Base-by-base conservation (phyloP, 306 rosid species). In the Carpinus fangiana region DNA sequence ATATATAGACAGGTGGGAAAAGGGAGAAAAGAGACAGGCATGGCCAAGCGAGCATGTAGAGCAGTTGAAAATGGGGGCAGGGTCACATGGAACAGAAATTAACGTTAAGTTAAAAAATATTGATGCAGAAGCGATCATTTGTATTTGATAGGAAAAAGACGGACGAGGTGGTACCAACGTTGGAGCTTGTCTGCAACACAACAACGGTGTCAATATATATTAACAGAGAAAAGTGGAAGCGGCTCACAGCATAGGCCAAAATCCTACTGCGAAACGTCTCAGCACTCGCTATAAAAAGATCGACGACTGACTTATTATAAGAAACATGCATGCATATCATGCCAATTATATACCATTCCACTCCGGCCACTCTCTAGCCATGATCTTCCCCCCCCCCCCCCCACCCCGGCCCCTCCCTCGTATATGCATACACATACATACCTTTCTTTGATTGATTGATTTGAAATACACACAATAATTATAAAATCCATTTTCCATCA, bases 101-200 rank as follows among this genome's bases (percentile, higher is more conserved):
- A 77, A 59, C 54, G 61, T 78, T 62, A 65, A 28, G 80, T 53
- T 77, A 81, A 84, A 80, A 78, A 43, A 78, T 72, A 77, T 76
- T 68, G 14, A 81, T 81, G 76, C 62, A 78, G 78, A 84, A 81
- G 51, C 75, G 80, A 78, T 81, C 67, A 67, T 71, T 76, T 80
- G 76, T 66, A 80, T 80, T 83, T 80, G 83, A 84, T 77, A 48
- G 80, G 80, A 84, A 84, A 81, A 81, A 61, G 88, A 84, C 88
- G 75, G 71, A 80, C 46, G 36, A 52, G 41, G 70, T 26, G 57
- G 79, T 57, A 79, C 86, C 83, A 82, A 82, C 76, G 78, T 82
- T 82, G 80, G 77, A 82, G 12, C 86, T 67, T 76, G 51, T 54
- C 73, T 67, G 75, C 84, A 82, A 82, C 84, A 82, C 74, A 86